phyloP scores from a whole-genome alignment of 1,284 basidiomycete genomes.

The Marasmius fiardii region DNA sequence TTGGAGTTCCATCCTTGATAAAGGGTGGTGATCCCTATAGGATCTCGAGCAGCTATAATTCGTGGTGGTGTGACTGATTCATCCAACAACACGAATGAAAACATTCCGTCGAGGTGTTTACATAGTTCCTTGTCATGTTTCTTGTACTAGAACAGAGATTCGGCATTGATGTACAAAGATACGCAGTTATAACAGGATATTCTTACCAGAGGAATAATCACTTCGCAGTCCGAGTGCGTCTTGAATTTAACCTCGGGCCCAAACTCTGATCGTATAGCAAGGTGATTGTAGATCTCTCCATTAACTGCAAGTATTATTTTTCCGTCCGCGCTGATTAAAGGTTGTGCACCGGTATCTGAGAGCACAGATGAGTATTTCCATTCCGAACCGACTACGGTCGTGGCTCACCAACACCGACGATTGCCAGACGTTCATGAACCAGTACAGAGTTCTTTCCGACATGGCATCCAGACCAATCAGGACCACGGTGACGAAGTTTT shows the following conservation, averaged over 20 bases:
- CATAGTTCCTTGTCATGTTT: conserved; percentile 79
- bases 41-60: conserved; percentile 94
- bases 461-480: conserved; percentile 95
- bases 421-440: conserved; percentile 90
- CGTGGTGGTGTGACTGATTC: conserved; percentile 87
- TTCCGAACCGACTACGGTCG: conserved; percentile 30
- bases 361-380: conserved; percentile 2
- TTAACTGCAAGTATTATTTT: conserved; percentile 91
- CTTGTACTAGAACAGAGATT: conserved; percentile 60
- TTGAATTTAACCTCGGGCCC: conserved; percentile 79
- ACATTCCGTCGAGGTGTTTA: conserved; percentile 94
- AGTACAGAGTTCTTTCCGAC: conserved; percentile 80
- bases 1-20: conserved; percentile 95
- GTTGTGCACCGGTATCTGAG: conserved; percentile 95
- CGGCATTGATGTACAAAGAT: conserved; percentile 4
- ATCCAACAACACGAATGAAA: conserved; percentile 96
- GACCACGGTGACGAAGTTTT: conserved; percentile 88
- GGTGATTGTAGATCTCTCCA: conserved; percentile 99
- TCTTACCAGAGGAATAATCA: conserved; percentile 88
- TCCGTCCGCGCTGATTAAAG: conserved; percentile 85
- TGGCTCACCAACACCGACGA: conserved; percentile 90
- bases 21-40: conserved; percentile 96
- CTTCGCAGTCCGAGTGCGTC: conserved; percentile 98
- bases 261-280: conserved; percentile 74
- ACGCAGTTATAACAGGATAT: not conserved